Evolutionary conservation across 1,284 basidiomycete genomes (phyloP).

Genomic region (Cryptococcus neoformans): DNA sequence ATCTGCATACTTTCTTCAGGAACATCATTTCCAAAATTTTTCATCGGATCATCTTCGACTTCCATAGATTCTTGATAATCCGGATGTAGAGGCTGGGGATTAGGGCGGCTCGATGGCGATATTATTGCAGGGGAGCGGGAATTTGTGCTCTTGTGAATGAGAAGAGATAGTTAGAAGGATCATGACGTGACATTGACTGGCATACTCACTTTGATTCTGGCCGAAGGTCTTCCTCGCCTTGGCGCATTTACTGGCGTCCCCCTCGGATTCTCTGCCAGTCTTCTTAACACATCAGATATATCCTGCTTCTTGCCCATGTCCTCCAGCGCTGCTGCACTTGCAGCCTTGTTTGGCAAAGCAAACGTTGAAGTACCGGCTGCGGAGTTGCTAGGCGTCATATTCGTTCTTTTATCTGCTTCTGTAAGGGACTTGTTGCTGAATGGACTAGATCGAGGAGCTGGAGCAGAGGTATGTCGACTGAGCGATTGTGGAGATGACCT

Average conservation of each 20-base stretch:
- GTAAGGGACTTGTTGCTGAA: not conserved
- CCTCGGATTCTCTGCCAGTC: conserved; percentile 21
- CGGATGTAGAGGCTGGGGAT: not conserved
- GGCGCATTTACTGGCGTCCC: conserved; percentile 3
- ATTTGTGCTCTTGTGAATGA: not conserved
- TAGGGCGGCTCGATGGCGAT: not conserved
- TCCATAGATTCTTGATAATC: not conserved
- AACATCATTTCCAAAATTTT: too few relatives aligned
- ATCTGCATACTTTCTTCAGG: conserved; percentile 10
- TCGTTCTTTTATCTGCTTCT: too few relatives aligned
- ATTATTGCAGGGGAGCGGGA: not conserved
- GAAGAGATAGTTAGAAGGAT: too few relatives aligned
- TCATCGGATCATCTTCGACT: not conserved
- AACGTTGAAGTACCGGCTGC: not conserved
- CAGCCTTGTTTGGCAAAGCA: not conserved
- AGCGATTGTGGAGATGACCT: not conserved
- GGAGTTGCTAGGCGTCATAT: not conserved
- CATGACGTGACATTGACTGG: not conserved
- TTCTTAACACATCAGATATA: conserved; percentile 28
- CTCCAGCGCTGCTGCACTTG: not conserved
- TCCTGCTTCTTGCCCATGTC: conserved; percentile 5
- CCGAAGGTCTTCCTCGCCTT: conserved; percentile 8
- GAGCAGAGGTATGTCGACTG: not conserved
- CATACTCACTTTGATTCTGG: conserved; percentile 12
- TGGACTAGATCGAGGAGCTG: not conserved